phyloP scores from a whole-genome alignment of 441 rosid genomes.

The Corymbia citriodora region DNA sequence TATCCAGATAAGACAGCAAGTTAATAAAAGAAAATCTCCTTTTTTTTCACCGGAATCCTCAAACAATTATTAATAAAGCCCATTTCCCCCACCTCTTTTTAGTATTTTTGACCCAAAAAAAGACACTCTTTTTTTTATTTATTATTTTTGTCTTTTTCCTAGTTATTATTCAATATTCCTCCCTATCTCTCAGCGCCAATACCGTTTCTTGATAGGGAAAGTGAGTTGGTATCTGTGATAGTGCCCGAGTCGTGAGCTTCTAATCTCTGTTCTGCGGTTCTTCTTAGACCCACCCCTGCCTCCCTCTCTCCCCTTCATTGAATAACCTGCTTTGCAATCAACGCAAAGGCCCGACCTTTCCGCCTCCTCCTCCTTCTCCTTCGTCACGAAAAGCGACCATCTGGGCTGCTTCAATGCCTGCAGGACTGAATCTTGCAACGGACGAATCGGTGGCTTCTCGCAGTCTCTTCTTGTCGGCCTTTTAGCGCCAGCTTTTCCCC shows the following conservation, averaged over 20 bases:
- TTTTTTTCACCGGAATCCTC: neutral
- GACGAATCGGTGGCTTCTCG: neutral
- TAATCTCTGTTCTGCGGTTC: neutral
- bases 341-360: neutral
- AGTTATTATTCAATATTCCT: accelerated
- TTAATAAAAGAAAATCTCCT: neutral
- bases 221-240: neutral
- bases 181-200: neutral
- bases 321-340: neutral
- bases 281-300: neutral
- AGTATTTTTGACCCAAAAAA: neutral
- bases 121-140: too few relatives aligned
- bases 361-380: neutral
- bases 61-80: neutral
- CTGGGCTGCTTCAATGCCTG: neutral
- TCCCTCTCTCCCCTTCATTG: neutral
- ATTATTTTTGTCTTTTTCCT: neutral
- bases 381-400: neutral
- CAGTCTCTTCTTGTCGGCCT: neutral
- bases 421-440: neutral
- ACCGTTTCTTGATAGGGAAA: neutral
- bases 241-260: neutral
- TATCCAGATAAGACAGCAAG: neutral
- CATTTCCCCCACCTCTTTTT: neutral
- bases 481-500: neutral